Evolutionary conservation across 2,329 filamentous ascomycete genomes (phyloP), one percentile per base, ranked within the genome.

Genomic region (Penicillium sp.): DNA sequence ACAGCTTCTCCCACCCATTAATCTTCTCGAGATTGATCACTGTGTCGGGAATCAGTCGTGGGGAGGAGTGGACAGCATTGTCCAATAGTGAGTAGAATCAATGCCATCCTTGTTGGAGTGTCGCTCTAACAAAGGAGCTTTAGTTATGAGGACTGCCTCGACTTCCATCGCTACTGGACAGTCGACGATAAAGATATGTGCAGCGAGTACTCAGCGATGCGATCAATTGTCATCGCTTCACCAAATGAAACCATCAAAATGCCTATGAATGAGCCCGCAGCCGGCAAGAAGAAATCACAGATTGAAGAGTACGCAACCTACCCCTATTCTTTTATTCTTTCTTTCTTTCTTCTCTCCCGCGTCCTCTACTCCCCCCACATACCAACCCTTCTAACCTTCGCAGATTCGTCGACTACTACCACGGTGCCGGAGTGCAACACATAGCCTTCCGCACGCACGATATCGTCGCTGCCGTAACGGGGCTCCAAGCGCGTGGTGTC

Each of bases 21-120:
- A 81, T 8, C 83, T 96, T 50, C 81, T 84, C 58, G 87, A 87
- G 67, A 91, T 96, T 76, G 93, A 96, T 77, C 92, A 96, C 82
- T 96, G 92, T 77, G 92, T 96, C 67, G 93, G 92, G 68, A 96
- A 96, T 81, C 92, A 96, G 80, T 87, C 90, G 74, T 96, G 92
- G 92, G 82, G 90, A 74, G 86, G 91, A 69, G 91, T 96, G 77
- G 82, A 86, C 54, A 73, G 75, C 8, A 78, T 78, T 23, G 86
- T 84, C 63, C 78, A 80, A 52, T 86, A 84, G 76, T 79, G 71
- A 49, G 71, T 64, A 35, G 12, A 29, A n/a, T 25, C 68, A 71
- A 46, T 54, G 63, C n/a, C 69, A 71, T 21, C 8, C 6, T 21
- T 27, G 10, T 51, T 21, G 15, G 21, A 59, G 33, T 12, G 4